Evolutionary conservation across 495 filamentous ascomycete genomes (phyloP), one percentile per base, ranked within the genome.

Genomic region (Oidiodendron maius): DNA sequence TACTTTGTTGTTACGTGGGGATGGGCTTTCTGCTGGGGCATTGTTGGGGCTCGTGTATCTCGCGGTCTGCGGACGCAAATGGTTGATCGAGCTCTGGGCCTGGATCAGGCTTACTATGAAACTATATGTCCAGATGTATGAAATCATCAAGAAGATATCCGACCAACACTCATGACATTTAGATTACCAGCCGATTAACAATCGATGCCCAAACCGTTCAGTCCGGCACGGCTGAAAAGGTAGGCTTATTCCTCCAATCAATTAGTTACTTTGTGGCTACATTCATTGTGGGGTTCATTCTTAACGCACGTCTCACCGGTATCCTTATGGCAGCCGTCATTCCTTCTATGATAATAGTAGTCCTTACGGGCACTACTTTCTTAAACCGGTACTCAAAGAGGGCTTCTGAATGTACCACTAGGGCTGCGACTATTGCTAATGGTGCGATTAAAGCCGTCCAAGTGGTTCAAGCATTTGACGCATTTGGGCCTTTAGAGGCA

Each of bases 271-370:
- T 86, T 55, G 51, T 84, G 21, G 76, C 76, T 1, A 73, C 79
- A 3, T 86, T 83, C 51, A 67, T 82, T 34, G 76, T 85, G 4
- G 78, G 78, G 9, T 84, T 85, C 49, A 73, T 80, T 57, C 78
- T 57, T 64, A 80, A 40, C 63, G 64, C 32, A 65, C 60, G 57
- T 59, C 76, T 86, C 21, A 82, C 83, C 0, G 81, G 78, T 13
- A 85, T 82, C 53, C 68, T 86, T 6, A 18, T 38, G 4, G 8
- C 35, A 35, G 73, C 75, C 0, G 71, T 82, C 30, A 71, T 77
- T 21, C 50, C 50, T 5, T 44, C 44, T 12, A 84, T 86, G 80
- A 71, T 75, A 0, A 67, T 82, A 32, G 71, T 77, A 35, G 30
- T 54, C 12, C 5, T 40, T 16, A 53, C 30, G 40, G 81, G 82